These are phyloP conservation scores for Sanghuangporus baumii DNA, from an alignment of 1,284 basidiomycete genomes.

Conservation along the genomic window DNA sequence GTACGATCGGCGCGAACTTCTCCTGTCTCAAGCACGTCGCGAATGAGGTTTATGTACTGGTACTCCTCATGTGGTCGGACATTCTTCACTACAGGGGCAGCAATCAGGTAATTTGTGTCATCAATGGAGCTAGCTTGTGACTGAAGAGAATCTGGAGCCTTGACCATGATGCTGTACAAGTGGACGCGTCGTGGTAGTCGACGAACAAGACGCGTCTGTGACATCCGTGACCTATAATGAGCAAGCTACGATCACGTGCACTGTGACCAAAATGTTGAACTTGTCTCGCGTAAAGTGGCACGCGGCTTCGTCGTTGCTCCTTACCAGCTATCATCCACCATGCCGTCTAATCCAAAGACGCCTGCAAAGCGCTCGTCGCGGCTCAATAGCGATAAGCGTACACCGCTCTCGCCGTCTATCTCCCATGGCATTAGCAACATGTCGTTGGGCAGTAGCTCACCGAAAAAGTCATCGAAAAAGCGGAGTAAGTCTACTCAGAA, in stretches of 20 bases:
- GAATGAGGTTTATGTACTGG: slow-evolving; percentile 83
- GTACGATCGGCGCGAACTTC: slow-evolving; percentile 83
- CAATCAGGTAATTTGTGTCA: too few species aligned
- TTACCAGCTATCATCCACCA: slow-evolving; percentile 13
- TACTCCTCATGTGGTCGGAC: slow-evolving; percentile 62
- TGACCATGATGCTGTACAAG: slow-evolving; percentile 7
- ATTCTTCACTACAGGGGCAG: not conserved
- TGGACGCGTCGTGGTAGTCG: slow-evolving; percentile 3
- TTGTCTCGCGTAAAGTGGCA: not conserved
- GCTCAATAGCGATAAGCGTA: slow-evolving; percentile 64
- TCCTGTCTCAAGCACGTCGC: slow-evolving; percentile 68
- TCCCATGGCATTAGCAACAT: slow-evolving; percentile 50
- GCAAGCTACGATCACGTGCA: not conserved
- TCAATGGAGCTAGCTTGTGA: not conserved
- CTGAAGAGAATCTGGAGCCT: slow-evolving; percentile 5
- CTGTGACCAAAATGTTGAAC: not conserved
- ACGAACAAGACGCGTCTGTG: slow-evolving; percentile 6
- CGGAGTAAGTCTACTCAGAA: slow-evolving; percentile 17
- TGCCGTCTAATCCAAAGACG: slow-evolving; percentile 47
- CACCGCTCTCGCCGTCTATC: slow-evolving; percentile 65
- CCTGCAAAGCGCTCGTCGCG: slow-evolving; percentile 61
- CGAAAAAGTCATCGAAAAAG: slow-evolving; percentile 27
- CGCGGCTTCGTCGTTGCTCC: not conserved
- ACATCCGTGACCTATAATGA: not conserved
- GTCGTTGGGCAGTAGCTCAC: slow-evolving; percentile 22